phyloP scores from a whole-genome alignment of 2,329 filamentous ascomycete genomes.

The Aspergillus aculeatinus region DNA sequence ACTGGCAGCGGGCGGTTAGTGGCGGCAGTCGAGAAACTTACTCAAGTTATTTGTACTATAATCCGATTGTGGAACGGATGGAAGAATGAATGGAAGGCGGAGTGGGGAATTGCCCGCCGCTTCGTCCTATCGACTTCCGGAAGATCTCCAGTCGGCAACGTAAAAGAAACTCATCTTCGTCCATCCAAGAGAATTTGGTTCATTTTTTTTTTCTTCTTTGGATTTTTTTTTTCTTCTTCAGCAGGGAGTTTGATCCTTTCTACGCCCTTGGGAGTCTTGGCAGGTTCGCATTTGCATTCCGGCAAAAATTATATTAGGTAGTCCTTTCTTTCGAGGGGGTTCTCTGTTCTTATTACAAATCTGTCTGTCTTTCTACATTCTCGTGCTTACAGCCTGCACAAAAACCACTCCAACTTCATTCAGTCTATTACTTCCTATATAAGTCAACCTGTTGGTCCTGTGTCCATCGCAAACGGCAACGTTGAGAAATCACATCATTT shows the following conservation, averaged over 20 bases:
- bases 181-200: constrained; percentile 13
- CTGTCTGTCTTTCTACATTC: not conserved
- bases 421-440: not conserved
- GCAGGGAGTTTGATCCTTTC: not conserved
- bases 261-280: not conserved
- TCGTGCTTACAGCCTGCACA: not conserved
- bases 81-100: constrained; percentile 11
- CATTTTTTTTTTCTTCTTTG: not conserved
- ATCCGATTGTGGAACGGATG: too few species aligned
- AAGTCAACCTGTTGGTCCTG: not conserved
- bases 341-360: not conserved
- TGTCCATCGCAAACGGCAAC: not conserved
- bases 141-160: constrained; percentile 22
- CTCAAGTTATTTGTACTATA: not conserved
- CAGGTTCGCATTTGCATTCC: not conserved
- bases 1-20: constrained; percentile 6
- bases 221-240: not conserved
- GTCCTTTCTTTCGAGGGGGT: not conserved
- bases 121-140: constrained; percentile 16
- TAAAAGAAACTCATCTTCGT: constrained; percentile 28
- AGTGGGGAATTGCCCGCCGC: constrained; percentile 20
- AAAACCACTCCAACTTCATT: not conserved
- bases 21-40: constrained; percentile 2
- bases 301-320: not conserved
- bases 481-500: not conserved